These are phyloP conservation scores for Mucor mucedo DNA, from an alignment of 371 early-diverging fungal species.

Conservation along the genomic window DNA sequence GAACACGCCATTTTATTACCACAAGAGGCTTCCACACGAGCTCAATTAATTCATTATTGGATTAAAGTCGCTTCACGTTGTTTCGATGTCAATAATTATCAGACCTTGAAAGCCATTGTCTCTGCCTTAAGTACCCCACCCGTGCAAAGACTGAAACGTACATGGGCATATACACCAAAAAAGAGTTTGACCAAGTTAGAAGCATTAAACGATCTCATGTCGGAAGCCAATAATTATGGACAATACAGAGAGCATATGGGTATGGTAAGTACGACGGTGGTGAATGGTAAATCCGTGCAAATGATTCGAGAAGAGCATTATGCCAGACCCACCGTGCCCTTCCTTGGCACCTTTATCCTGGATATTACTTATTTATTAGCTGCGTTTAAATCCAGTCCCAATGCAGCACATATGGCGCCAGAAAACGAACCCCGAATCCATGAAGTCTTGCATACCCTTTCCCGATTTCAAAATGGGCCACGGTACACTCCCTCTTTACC, in stretches of 20 bases:
- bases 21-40: slow-evolving; percentile 65
- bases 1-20: slow-evolving; percentile 75
- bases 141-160: slow-evolving; percentile 73
- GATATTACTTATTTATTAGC: slow-evolving; percentile 80
- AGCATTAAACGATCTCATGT: slow-evolving; percentile 66
- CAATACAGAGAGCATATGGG: slow-evolving; percentile 73
- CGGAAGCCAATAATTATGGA: slow-evolving; percentile 75
- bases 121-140: slow-evolving; percentile 79
- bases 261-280: slow-evolving; percentile 39
- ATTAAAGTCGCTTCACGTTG: slow-evolving; percentile 74
- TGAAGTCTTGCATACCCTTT: slow-evolving; percentile 57
- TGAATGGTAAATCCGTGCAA: slow-evolving; percentile 44
- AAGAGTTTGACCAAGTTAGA: slow-evolving; percentile 67
- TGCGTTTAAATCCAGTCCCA: slow-evolving; percentile 51
- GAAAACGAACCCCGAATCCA: slow-evolving; percentile 60
- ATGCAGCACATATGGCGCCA: slow-evolving; percentile 25
- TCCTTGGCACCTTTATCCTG: slow-evolving; percentile 79
- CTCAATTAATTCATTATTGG: slow-evolving; percentile 74
- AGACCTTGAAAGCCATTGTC: slow-evolving; percentile 77
- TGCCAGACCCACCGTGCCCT: slow-evolving; percentile 73
- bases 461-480: slow-evolving; percentile 67
- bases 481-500: slow-evolving; percentile 63
- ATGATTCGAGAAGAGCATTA: slow-evolving; percentile 50
- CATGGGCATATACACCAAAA: slow-evolving; percentile 77
- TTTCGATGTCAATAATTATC: slow-evolving; percentile 72